Conservation (phyloP, 192 early-diverging fungal genomes). For the Coemansia sp. region DNA sequence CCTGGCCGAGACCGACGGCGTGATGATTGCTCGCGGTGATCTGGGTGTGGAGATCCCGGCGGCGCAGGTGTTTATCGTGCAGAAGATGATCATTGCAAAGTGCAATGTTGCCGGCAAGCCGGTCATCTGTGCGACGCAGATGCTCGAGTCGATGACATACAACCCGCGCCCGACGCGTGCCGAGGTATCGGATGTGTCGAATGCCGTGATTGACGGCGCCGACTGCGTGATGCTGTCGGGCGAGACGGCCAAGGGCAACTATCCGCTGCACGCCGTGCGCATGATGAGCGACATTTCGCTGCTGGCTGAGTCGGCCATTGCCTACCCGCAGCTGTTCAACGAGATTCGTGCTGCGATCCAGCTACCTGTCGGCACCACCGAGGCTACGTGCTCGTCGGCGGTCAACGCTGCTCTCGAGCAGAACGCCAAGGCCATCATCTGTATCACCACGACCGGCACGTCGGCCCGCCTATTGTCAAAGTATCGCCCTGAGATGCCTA, state of each 20-base stretch:
- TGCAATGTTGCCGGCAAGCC: conserved; percentile 96
- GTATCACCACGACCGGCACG: conserved; percentile 85
- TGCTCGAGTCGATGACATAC: conserved; percentile 94
- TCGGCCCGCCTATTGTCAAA: conserved; percentile 89
- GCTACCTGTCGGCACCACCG: conserved; percentile 79
- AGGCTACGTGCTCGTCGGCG: conserved; percentile 90
- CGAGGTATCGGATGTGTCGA: conserved; percentile 97
- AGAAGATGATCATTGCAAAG: conserved; percentile 99
- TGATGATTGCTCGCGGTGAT: conserved; percentile 99
- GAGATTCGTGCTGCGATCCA: conserved; percentile 75
- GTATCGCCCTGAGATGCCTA: conserved; percentile 89
- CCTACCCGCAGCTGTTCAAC: conserved; percentile 92
- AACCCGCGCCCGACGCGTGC: conserved; percentile 99
- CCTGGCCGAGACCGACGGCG: conserved; percentile 86
- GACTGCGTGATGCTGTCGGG: conserved; percentile 99
- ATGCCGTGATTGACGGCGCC: conserved; percentile 95
- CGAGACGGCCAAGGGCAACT: conserved; percentile 94
- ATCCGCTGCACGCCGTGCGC: conserved; percentile 85
- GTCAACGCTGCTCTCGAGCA: conserved; percentile 81
- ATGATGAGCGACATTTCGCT: conserved; percentile 95
- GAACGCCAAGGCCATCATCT: conserved; percentile 84
- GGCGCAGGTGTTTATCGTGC: conserved; percentile 86
- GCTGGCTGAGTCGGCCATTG: conserved; percentile 89
- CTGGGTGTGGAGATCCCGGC: conserved; percentile 96
- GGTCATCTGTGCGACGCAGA: conserved; percentile 96